Evolutionary conservation across 73 alveolate species (phyloP).

Genomic region (Effrenium voratum): DNA sequence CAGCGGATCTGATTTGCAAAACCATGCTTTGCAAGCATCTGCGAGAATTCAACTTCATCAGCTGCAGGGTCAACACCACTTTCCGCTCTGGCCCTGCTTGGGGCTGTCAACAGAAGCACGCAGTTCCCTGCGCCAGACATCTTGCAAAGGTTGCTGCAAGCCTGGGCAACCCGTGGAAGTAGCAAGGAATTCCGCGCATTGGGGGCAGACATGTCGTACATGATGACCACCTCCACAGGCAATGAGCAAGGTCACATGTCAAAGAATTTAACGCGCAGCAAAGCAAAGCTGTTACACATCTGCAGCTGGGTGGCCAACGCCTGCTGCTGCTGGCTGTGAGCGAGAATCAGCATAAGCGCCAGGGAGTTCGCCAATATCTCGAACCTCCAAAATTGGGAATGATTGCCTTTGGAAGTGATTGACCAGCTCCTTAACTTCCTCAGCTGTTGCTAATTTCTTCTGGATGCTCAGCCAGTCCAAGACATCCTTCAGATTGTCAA

Average conservation of each 20-base stretch:
- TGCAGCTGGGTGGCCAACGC: background rate
- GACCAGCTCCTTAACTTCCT: no score
- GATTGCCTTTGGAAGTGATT: no score
- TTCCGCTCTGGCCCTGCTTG: background rate
- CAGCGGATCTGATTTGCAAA: background rate
- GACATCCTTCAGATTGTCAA: background rate
- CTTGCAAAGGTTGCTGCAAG: background rate
- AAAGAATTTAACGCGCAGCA: no score
- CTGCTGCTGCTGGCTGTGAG: background rate
- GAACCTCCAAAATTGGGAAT: background rate
- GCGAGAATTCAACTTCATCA: background rate
- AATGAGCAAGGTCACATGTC: background rate
- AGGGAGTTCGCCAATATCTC: background rate
- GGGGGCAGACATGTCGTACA: background rate
- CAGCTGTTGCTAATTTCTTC: no score
- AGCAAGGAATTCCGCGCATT: background rate
- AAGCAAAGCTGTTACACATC: background rate
- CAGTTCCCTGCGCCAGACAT: background rate
- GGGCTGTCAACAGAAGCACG: background rate
- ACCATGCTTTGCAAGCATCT: background rate
- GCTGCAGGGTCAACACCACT: background rate
- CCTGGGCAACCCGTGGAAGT: background rate
- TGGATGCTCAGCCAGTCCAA: no score
- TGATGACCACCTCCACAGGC: background rate
- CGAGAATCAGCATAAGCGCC: background rate